Percentiles rank a stretch among this genome's conserved stretches.
Evolutionary conservation across 805 yeast genomes (phyloP).

Genomic region (Starmerella geochares): DNA sequence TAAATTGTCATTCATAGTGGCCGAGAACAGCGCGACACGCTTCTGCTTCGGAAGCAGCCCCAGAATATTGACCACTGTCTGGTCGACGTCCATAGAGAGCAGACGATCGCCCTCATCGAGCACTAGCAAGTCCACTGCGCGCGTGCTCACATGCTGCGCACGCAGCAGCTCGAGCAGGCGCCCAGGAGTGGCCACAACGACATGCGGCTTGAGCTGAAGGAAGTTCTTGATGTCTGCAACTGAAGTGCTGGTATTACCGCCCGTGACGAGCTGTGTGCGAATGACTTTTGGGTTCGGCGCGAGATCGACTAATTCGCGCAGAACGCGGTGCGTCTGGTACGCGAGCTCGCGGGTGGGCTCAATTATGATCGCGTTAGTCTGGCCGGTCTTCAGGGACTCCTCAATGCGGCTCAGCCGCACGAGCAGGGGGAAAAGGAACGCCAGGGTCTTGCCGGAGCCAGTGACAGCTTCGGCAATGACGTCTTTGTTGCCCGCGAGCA

Average conservation of each 20-base stretch:
- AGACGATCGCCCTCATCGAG: constrained; percentile 91
- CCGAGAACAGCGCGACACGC: constrained; percentile 87
- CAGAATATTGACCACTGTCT: constrained; percentile 58
- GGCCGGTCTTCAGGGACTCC: constrained; percentile 40
- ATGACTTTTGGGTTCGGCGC: constrained; percentile 26
- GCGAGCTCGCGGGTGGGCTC: constrained; percentile 58
- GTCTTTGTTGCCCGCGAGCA: constrained; percentile 74
- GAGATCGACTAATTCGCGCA: constrained; percentile 47
- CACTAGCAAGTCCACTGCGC: constrained; percentile 60
- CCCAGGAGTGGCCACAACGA: constrained; percentile 88
- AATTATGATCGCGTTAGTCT: constrained; percentile 59
- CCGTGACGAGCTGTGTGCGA: constrained; percentile 34
- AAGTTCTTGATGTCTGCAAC: constrained; percentile 57
- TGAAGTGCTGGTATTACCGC: constrained; percentile 37
- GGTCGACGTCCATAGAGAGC: constrained; percentile 64
- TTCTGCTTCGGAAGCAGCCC: constrained; percentile 75
- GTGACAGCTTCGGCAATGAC: constrained; percentile 96
- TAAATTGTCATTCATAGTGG: constrained; percentile 70
- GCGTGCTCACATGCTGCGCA: constrained; percentile 47
- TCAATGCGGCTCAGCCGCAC: constrained; percentile 28
- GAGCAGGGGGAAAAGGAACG: constrained; percentile 71
- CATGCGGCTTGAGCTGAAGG: constrained; percentile 49
- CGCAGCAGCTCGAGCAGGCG: constrained; percentile 62
- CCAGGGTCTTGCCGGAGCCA: constrained; percentile 96
- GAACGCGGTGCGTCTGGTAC: constrained; percentile 50